phyloP scores from a whole-genome alignment of 2,329 filamentous ascomycete genomes.

The Cladobotryum mycophilum region DNA sequence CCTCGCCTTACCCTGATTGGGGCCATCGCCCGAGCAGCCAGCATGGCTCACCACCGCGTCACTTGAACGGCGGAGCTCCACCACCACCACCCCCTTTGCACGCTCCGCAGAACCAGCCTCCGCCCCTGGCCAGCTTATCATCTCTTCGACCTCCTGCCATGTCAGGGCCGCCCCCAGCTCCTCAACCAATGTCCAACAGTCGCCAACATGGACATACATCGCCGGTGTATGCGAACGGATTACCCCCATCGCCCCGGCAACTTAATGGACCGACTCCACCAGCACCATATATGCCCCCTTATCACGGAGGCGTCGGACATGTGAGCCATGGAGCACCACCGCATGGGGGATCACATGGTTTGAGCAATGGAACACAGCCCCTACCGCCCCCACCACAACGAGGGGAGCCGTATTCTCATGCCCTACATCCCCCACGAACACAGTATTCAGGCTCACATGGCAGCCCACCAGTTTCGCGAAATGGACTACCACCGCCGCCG shows the following conservation, averaged over 20 bases:
- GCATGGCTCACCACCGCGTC: slow-evolving; percentile 41
- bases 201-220: slow-evolving; percentile 32
- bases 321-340: slow-evolving; percentile 11
- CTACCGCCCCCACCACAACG: slow-evolving; percentile 18
- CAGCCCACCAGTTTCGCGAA: slow-evolving; percentile 41
- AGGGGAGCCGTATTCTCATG: slow-evolving; percentile 33
- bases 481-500: slow-evolving; percentile 26
- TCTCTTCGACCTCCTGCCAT: slow-evolving; percentile 46
- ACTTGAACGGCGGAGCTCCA: slow-evolving; percentile 43
- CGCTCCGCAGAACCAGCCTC: slow-evolving; percentile 19
- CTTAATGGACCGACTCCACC: slow-evolving; percentile 36
- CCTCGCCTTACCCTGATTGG: slow-evolving; percentile 38
- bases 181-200: slow-evolving; percentile 31
- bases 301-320: slow-evolving; percentile 23
- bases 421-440: slow-evolving; percentile 34
- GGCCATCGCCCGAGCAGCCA: slow-evolving; percentile 42
- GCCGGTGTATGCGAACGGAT: slow-evolving; percentile 34
- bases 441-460: slow-evolving; percentile 38
- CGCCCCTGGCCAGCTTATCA: slow-evolving; percentile 30
- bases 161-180: slow-evolving; percentile 35
- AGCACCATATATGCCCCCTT: slow-evolving; percentile 35
- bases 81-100: slow-evolving; percentile 13
- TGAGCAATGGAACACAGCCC: slow-evolving; percentile 28
- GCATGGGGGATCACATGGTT: slow-evolving; percentile 24
- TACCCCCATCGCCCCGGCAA: slow-evolving; percentile 44